Base-by-base conservation (phyloP, 2,329 filamentous ascomycete species). In the Diplocarpon rosae region DNA sequence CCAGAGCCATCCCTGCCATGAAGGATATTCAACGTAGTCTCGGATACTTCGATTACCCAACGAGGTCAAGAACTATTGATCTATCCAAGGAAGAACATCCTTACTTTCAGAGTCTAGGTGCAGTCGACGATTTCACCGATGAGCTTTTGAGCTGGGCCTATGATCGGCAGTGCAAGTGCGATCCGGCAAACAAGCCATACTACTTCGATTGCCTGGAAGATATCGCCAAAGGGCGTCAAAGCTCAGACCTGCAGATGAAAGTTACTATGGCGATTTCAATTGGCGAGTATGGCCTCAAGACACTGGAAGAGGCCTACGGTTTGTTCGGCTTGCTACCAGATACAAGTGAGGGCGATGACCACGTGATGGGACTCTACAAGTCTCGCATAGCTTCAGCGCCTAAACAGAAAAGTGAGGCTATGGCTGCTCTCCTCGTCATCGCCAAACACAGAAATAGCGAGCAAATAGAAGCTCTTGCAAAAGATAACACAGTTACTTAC, bases 181-280 rank as follows among this genome's bases (percentile, higher is more conserved):
- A 85, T 58, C 68, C 70, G 15, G 51, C 55, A 15, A 73, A 75
- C 48, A 65, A 66, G 14, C 63, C 77, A 2, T 76, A 77, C 56
- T 85, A 84, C 58, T 70, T 84, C 48, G 73, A 80, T 59, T 81
- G 76, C 54, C 65, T 86, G n/a, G 69, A 73, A 52, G 66, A 70
- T 37, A 72, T 85, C 42, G 73, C 74, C 13, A 64, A 65, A 17
- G 69, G 73, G 14, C 55, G 61, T 14, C 35, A 44, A 34, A 79
- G 73, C 57, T 70, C 75, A 34, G 59, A 67, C 7, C 69, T 86
- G n/a, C 65, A 75, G 34, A 68, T 69, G 29, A 73, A 77, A 56
- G 72, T 78, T 17, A 70, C 69, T 7, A 66, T 71, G 41, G 69
- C 80, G 33, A 72, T 71, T 39, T 78, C 78, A 1, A 63, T 75